These are phyloP conservation scores for Apophysomyces elegans DNA, from an alignment of 371 early-diverging fungal genomes.

Conservation along the genomic window DNA sequence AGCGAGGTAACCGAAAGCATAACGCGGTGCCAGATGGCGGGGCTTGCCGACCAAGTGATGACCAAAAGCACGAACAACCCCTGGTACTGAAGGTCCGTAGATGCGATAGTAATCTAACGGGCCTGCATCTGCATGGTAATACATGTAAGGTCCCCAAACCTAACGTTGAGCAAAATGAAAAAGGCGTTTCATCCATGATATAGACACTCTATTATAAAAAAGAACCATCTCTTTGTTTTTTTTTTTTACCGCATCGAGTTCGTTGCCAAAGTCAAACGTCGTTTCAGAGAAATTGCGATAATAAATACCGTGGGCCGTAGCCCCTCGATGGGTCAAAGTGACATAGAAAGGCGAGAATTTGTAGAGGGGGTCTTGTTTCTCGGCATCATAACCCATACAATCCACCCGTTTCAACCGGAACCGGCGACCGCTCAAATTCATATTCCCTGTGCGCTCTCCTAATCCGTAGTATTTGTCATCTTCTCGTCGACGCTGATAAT, in stretches of 20 bases:
- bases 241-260: conserved; percentile 42
- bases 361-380: conserved; percentile 62
- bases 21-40: conserved; percentile 53
- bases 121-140: conserved; percentile 32
- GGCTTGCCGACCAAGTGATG: conserved; percentile 46
- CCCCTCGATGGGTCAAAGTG: conserved; percentile 35
- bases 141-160: conserved; percentile 62
- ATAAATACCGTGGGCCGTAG: conserved; percentile 55
- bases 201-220: too few species aligned
- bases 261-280: conserved; percentile 54
- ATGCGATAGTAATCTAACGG: conserved; percentile 62
- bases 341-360: conserved; percentile 63
- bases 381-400: conserved; percentile 62
- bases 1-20: conserved; percentile 63
- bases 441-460: conserved; percentile 56
- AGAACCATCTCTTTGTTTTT: too few species aligned
- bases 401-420: conserved; percentile 59
- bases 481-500: conserved; percentile 34
- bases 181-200: neutral
- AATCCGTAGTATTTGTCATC: conserved; percentile 52
- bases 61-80: conserved; percentile 45
- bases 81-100: conserved; percentile 51
- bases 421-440: conserved; percentile 52
- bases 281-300: conserved; percentile 55
- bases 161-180: conserved; percentile 27